Conservation (phyloP, 1,284 basidiomycete species). For the Xerocomus tenax region DNA sequence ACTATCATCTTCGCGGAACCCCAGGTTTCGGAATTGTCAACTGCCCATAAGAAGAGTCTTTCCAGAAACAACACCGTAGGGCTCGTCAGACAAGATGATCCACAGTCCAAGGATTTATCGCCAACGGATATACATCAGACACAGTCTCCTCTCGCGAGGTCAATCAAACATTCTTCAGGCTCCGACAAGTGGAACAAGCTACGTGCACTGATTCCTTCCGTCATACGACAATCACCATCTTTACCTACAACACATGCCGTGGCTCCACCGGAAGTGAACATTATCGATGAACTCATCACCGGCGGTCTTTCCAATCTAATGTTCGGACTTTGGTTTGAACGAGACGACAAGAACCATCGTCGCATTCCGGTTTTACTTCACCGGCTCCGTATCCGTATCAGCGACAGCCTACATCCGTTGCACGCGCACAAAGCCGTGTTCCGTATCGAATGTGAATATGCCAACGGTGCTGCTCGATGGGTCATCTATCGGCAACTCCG, state of each 20-base stretch:
- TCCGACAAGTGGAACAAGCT: constrained; percentile 52
- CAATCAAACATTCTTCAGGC: constrained; percentile 28
- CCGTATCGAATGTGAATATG: constrained; percentile 94
- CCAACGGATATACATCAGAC: constrained; percentile 29
- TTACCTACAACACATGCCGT: constrained; percentile 37
- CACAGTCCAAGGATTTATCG: constrained; percentile 12
- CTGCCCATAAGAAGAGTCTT: constrained; percentile 9
- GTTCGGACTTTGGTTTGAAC: constrained; percentile 83
- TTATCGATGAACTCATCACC: constrained; percentile 78
- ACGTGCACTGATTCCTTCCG: constrained; percentile 55
- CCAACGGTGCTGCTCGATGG: constrained; percentile 91
- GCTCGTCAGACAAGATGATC: constrained; percentile 4
- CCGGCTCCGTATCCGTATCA: constrained; percentile 74
- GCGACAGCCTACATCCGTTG: constrained; percentile 77
- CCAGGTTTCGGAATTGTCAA: constrained; percentile 10
- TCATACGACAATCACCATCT: constrained; percentile 31
- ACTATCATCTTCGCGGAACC: constrained; percentile 30
- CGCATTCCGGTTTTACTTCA: constrained; percentile 85
- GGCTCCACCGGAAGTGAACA: constrained; percentile 53
- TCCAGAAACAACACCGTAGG: constrained; percentile 8
- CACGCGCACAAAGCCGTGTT: constrained; percentile 76
- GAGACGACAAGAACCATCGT: constrained; percentile 79
- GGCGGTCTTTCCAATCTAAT: constrained; percentile 78
- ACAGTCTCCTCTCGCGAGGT: constrained; percentile 40
- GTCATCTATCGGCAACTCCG: constrained; percentile 91